Base-by-base conservation (phyloP, 352 stramenopile species). In the Saprolegnia diclina region DNA sequence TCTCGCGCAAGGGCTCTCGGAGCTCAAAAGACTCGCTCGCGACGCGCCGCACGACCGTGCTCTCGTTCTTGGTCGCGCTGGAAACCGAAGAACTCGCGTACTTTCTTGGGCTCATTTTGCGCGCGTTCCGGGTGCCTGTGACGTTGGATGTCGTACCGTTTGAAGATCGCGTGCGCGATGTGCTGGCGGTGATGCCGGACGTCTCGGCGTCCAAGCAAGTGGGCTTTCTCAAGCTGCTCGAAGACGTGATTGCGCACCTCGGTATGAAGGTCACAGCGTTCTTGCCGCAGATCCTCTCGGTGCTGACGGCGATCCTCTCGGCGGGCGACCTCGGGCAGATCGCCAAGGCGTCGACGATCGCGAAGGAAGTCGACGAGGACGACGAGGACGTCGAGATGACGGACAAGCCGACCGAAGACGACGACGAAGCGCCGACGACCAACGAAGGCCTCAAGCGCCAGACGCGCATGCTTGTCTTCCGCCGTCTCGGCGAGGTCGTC, bases 91-190 rank as follows among this genome's bases (percentile, higher is more conserved):
- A 97, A 52, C 77, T 97, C 13, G 74, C 76, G 19, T 86, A 83
- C 24, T 96, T 98, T 67, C 81, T 98, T 24, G 79, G 91, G 65
- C 74, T 98, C 21, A 91, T 97, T 21, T 76, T 95, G 22, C 84
- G 90, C 5, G 84, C 90, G 1, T 97, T 97, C 71, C 77, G 92
- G 56, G 73, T 92, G 11, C 65, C 76, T 26, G 76, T 89, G 35
- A 21, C 52, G 62, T 70, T 73, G 62, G 44, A 52, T 4, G 53
- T 71, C 11, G 53, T 76, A 21, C 22, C 56, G 19, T 56, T 56
- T 45, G 7, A 21, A 22, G 69, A 73, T 26, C 45, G 65, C 69
- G 0, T 72, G 71, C 72, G 4, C 57, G 29, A 44, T 9, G 46
- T 64, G 29, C 14, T 5, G 38, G 57, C 24, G n/a, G 24, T 18